These are phyloP conservation scores for Nicotiana otophora DNA, from an alignment of 257 asterid genomes.

Conservation along the genomic window DNA sequence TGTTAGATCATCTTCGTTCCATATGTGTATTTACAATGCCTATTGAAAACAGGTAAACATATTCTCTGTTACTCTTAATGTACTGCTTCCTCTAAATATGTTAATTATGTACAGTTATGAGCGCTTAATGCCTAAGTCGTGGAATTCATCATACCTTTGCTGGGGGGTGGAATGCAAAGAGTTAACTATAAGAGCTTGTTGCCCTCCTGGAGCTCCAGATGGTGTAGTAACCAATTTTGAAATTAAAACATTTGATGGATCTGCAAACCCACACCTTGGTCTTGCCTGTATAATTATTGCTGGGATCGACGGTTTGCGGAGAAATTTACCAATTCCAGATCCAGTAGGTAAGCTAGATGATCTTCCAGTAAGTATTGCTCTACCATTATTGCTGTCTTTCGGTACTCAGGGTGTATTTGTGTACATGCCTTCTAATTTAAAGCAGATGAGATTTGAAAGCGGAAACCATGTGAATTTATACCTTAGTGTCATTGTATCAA, in stretches of 20 bases:
- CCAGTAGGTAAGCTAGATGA: conserved; percentile 58
- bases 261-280: conserved; percentile 83
- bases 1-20: conserved; percentile 79
- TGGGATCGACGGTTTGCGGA: conserved; percentile 72
- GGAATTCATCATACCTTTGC: conserved; percentile 90
- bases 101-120: conserved; percentile 50
- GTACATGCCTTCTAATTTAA: too few relatives aligned
- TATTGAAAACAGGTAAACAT: conserved; percentile 61
- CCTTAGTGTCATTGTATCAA: too few relatives aligned
- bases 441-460: too few relatives aligned
- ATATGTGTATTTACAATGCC: conserved; percentile 84
- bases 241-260: conserved; percentile 77
- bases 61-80: background rate
- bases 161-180: conserved; percentile 88
- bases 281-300: conserved; percentile 72
- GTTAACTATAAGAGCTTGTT: conserved; percentile 73
- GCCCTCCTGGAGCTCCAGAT: conserved; percentile 79
- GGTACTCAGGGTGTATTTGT: too few relatives aligned
- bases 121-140: conserved; percentile 79
- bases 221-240: conserved; percentile 79
- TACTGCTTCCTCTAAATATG: background rate
- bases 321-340: conserved; percentile 46
- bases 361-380: too few relatives aligned
- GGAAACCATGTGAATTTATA: too few relatives aligned
- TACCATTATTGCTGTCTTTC: too few relatives aligned